Percentiles rank a stretch among this genome's conserved stretches.
phyloP scores from a whole-genome alignment of 129 eudicot species.

The Logfia minima region DNA sequence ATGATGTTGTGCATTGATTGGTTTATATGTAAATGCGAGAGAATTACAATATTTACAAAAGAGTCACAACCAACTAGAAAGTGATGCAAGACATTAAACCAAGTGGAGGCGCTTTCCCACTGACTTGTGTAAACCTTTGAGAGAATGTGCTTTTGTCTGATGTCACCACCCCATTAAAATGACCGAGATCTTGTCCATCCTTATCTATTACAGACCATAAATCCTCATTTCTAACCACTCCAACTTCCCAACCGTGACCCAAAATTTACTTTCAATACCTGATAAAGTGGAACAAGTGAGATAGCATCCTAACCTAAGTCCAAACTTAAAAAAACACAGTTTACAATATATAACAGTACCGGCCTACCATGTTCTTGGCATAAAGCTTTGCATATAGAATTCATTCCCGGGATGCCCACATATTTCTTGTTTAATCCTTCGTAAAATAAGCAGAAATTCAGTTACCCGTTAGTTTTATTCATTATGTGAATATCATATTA shows the following conservation, averaged over 20 bases:
- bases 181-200: slow-evolving; percentile 74
- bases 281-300: slow-evolving; percentile 17
- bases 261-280: slow-evolving; percentile 84
- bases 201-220: slow-evolving; percentile 66
- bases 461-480: slow-evolving; percentile 5
- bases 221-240: slow-evolving; percentile 73
- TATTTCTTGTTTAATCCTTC: slow-evolving; percentile 62
- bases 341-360: slow-evolving; percentile 38
- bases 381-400: slow-evolving; percentile 85
- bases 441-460: slow-evolving; percentile 33
- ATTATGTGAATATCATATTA: background rate
- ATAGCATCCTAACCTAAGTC: background rate
- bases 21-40: background rate
- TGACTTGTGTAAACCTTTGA: slow-evolving; percentile 54
- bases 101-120: slow-evolving; percentile 77
- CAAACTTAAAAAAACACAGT: slow-evolving; percentile 9
- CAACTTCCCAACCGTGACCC: slow-evolving; percentile 66
- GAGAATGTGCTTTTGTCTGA: slow-evolving; percentile 74
- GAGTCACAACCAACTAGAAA: slow-evolving; percentile 5
- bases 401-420: slow-evolving; percentile 95
- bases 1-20: slow-evolving; percentile 7
- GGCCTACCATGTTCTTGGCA: slow-evolving; percentile 51
- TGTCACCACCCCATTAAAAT: slow-evolving; percentile 77
- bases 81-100: slow-evolving; percentile 39
- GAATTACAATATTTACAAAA: background rate